These are phyloP conservation scores for Moesziomyces antarcticus DNA, from an alignment of 1,284 basidiomycete genomes.

Conservation along the genomic window DNA sequence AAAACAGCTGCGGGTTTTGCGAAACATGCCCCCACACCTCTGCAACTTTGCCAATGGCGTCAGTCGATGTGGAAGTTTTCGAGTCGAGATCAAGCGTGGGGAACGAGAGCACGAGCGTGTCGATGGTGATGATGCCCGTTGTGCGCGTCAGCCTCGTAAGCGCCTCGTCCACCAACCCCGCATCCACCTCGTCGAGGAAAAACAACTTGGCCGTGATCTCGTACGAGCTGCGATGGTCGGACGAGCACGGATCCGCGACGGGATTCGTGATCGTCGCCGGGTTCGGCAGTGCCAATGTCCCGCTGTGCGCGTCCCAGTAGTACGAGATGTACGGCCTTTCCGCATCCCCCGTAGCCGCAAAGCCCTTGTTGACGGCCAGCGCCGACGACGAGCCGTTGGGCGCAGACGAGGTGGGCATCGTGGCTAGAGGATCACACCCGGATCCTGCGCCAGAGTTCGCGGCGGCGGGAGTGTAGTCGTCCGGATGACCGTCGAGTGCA, in stretches of 20 bases:
- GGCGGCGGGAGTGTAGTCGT: slow-evolving; percentile 45
- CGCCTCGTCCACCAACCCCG: slow-evolving; percentile 49
- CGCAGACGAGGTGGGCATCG: slow-evolving; percentile 25
- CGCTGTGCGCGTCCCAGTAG: slow-evolving; percentile 23
- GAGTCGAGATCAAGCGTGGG: slow-evolving; percentile 44
- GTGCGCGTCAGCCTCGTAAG: slow-evolving; percentile 46
- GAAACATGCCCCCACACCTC: slow-evolving; percentile 44
- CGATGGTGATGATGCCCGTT: slow-evolving; percentile 57
- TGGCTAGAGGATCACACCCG: slow-evolving; percentile 35
- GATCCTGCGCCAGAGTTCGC: slow-evolving; percentile 22
- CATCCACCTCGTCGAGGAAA: slow-evolving; percentile 40
- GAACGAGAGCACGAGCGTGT: slow-evolving; percentile 55
- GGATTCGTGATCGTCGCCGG: slow-evolving; percentile 55
- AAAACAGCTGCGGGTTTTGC: slow-evolving; percentile 47
- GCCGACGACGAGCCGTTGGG: slow-evolving; percentile 1
- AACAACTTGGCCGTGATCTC: slow-evolving; percentile 65
- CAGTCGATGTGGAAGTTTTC: neutral
- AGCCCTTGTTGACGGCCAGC: slow-evolving; percentile 37
- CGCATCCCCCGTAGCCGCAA: slow-evolving; percentile 39
- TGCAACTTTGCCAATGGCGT: slow-evolving; percentile 4
- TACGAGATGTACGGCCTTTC: slow-evolving; percentile 58
- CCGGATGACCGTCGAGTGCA: slow-evolving; percentile 57
- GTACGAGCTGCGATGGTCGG: slow-evolving; percentile 47
- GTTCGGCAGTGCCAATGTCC: slow-evolving; percentile 49
- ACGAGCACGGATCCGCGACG: slow-evolving; percentile 52